These are phyloP conservation scores for Ascochyta lentis DNA, from an alignment of 2,329 filamentous ascomycete genomes.

Conservation along the genomic window DNA sequence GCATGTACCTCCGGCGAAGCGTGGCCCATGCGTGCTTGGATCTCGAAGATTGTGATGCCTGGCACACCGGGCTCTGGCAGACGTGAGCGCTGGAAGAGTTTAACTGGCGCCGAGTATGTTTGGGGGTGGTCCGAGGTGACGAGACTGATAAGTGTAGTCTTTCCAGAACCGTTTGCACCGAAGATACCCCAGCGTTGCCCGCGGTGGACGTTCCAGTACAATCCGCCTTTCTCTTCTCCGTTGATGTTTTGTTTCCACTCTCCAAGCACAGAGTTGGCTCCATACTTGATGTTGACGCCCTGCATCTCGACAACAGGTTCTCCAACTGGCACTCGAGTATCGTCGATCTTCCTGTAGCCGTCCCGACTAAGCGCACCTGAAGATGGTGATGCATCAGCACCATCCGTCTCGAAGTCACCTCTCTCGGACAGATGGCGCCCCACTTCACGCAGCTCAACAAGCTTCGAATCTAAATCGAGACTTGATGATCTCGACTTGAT, in stretches of 20 bases:
- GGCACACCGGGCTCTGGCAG: slow-evolving; percentile 74
- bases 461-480: slow-evolving; percentile 22
- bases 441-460: slow-evolving; percentile 37
- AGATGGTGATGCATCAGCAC: slow-evolving; percentile 2
- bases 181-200: slow-evolving; percentile 93
- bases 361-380: slow-evolving; percentile 36
- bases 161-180: slow-evolving; percentile 92
- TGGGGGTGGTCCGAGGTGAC: slow-evolving; percentile 97
- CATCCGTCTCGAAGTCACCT: slow-evolving; percentile 34
- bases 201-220: slow-evolving; percentile 82
- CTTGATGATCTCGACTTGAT: slow-evolving; percentile 36
- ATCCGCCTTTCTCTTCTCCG: slow-evolving; percentile 63
- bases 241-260: slow-evolving; percentile 72
- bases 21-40: slow-evolving; percentile 88
- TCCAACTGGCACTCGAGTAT: slow-evolving; percentile 50
- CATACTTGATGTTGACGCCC: slow-evolving; percentile 82
- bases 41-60: slow-evolving; percentile 89
- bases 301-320: slow-evolving; percentile 86
- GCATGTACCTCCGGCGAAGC: slow-evolving; percentile 93
- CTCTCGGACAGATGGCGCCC: slow-evolving; percentile 37
- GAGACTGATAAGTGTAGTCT: slow-evolving; percentile 91
- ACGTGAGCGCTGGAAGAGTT: slow-evolving; percentile 81
- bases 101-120: slow-evolving; percentile 86
- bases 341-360: slow-evolving; percentile 37
- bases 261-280: slow-evolving; percentile 76